These are phyloP conservation scores for Phalaenopsis equestris DNA, from an alignment of 106 monocot genomes.

Conservation along the genomic window DNA sequence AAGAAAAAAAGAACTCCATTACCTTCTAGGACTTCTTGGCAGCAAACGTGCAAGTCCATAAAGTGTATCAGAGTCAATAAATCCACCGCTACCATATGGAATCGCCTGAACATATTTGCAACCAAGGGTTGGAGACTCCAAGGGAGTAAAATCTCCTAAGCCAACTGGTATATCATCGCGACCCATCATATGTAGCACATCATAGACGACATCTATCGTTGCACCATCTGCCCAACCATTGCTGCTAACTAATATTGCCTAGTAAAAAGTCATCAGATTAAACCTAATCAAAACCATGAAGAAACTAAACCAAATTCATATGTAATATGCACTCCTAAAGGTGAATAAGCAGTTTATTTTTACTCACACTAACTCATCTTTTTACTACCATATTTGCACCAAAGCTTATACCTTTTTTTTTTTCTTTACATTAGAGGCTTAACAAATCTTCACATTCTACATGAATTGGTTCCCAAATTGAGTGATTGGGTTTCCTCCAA, in stretches of 20 bases:
- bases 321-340: no score
- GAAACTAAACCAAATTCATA: no score
- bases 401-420: no score
- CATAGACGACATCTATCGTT: slow-evolving; percentile 80
- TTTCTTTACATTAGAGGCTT: no score
- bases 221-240: slow-evolving; percentile 91
- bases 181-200: slow-evolving; percentile 94
- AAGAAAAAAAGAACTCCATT: neutral
- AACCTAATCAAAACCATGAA: no score
- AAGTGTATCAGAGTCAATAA: slow-evolving; percentile 85
- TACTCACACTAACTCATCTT: no score
- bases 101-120: slow-evolving; percentile 64
- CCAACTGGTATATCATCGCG: slow-evolving; percentile 93
- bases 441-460: no score
- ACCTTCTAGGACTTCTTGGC: slow-evolving; percentile 89
- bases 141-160: slow-evolving; percentile 48
- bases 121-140: slow-evolving; percentile 36
- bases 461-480: no score
- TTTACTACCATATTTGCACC: no score
- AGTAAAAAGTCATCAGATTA: neutral
- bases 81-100: slow-evolving; percentile 75
- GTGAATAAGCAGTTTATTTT: no score
- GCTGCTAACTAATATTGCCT: slow-evolving; percentile 77
- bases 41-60: slow-evolving; percentile 65
- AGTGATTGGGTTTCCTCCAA: no score